Evolutionary conservation across 106 monocot species (phyloP).

Genomic region (Dendrobium chrysotoxum): DNA sequence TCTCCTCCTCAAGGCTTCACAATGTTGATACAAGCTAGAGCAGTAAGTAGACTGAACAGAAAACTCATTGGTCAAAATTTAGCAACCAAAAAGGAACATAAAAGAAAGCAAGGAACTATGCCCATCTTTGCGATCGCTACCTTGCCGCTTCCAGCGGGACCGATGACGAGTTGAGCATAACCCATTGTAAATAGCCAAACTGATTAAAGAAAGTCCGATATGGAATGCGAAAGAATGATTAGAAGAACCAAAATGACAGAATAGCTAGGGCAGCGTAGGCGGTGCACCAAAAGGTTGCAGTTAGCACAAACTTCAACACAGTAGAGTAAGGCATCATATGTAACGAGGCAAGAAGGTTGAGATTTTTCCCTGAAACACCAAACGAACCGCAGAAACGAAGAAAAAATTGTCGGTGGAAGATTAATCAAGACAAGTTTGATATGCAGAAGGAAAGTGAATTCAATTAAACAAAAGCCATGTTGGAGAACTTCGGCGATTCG

Average conservation of each 20-base stretch:
- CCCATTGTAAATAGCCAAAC: slow-evolving; percentile 39
- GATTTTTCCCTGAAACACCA: background rate
- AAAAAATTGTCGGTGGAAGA: background rate
- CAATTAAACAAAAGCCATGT: background rate
- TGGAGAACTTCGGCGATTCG: slow-evolving; percentile 1
- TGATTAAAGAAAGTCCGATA: slow-evolving; percentile 1
- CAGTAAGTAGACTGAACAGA: slow-evolving; percentile 76
- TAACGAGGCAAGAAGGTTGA: background rate
- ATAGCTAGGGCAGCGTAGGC: slow-evolving; percentile 27
- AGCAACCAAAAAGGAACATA: background rate
- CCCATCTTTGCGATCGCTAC: slow-evolving; percentile 13
- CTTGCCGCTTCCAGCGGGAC: slow-evolving; percentile 97
- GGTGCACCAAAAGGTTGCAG: slow-evolving; percentile 38
- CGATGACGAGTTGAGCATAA: slow-evolving; percentile 88
- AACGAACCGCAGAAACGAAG: background rate
- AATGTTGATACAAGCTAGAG: slow-evolving; percentile 81
- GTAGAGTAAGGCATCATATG: slow-evolving; percentile 11
- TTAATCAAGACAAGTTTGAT: background rate
- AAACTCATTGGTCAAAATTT: background rate
- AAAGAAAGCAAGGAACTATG: background rate
- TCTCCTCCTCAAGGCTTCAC: slow-evolving; percentile 52
- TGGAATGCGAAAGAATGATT: background rate
- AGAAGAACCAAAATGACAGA: slow-evolving; percentile 9
- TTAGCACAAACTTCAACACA: slow-evolving; percentile 20
- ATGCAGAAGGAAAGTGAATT: background rate